Conservation (phyloP, 345 rosid species). For the Syzygium aqueum region DNA sequence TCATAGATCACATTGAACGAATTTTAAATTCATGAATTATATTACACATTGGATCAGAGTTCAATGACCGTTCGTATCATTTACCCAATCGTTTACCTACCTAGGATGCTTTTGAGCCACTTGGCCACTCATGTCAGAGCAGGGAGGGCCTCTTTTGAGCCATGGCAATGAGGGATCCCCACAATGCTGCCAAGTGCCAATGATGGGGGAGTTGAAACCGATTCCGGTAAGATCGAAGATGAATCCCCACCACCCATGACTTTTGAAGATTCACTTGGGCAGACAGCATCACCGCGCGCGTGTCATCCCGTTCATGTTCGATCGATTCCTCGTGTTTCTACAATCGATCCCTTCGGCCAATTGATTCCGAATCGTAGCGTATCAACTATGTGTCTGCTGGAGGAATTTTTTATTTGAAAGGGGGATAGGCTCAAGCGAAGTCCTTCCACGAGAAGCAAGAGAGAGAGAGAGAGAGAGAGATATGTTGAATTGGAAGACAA, state of each 20-base stretch:
- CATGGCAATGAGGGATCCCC: background rate
- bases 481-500: background rate
- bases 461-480: background rate
- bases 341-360: background rate
- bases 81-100: background rate
- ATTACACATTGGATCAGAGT: too few species aligned
- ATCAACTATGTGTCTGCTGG: background rate
- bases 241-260: background rate
- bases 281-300: background rate
- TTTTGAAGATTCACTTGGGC: background rate
- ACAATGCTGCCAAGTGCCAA: background rate
- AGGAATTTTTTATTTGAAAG: background rate
- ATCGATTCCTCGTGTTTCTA: background rate
- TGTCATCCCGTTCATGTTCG: background rate
- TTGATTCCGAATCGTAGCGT: background rate
- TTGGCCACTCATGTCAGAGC: background rate
- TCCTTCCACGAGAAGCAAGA: background rate
- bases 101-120: background rate
- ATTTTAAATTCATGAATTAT: too few species aligned
- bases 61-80: too few species aligned
- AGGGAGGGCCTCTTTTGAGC: background rate
- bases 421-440: background rate
- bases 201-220: background rate
- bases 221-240: background rate
- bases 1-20: too few species aligned